Base-by-base conservation (phyloP, 2,329 filamentous ascomycete species). In the Sclerotiophoma versabilis region DNA sequence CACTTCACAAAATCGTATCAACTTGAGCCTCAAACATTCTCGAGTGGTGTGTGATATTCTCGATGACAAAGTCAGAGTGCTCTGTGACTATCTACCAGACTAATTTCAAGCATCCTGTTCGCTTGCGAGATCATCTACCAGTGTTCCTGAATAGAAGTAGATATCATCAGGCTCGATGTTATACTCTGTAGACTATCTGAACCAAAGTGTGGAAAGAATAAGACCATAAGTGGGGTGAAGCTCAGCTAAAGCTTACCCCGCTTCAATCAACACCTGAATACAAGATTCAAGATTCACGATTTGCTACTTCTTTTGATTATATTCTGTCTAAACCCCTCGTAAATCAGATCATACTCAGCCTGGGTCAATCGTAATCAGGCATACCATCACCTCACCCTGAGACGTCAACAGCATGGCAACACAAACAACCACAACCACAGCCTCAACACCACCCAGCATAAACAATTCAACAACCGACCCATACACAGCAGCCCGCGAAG, bases 401-500 rank as follows among this genome's bases (percentile, higher is more conserved):
- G n/a, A 32, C 1, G 2, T 30, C 23, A 9, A 1, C 20, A 19
- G 10, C 15, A 42, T 42, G 37, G 32, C 30, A 3, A 37, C 30
- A 11, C 14, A 37, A 25, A 34, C 37, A 30, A 15, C n/a, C 36
- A 50, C 12, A 26, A 17, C 15, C 10, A 37, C 29, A 15, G 10
- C 15, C 10, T 17, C 34, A 30, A 11, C 19, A 7, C 3, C 42
- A 36, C 15, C 36, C 27, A 34, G n/a, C 15, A 33, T 33, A 22
- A 34, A 15, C 22, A 11, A 27, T 15, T 27, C 25, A 14, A 20
- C 34, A 22, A 5, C n/a, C 11, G 53, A 69, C 39, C 68, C 70
- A 3, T 74, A 74, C 50, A 44, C 44, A 34, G 56, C 57, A n/a
- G 69, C 71, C 14, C 76, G 84, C 47, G 76, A 80, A 57, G 74